Evolutionary conservation across 2,329 filamentous ascomycete species (phyloP).

Genomic region (Sphaerulina populicola): DNA sequence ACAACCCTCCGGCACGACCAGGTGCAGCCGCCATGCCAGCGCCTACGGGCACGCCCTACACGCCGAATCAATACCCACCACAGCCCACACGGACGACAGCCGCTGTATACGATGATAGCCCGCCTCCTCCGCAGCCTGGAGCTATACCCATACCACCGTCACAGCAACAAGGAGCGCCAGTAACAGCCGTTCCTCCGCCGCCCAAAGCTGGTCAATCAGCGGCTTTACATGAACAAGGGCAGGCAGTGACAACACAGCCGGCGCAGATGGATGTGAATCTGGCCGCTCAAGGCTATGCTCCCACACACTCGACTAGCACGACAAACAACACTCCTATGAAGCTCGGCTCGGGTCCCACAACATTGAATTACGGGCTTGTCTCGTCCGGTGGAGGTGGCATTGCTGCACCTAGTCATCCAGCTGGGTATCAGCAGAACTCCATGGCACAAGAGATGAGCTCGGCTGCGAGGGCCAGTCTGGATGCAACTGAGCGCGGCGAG

Average conservation of each 20-base stretch:
- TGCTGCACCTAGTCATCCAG: constrained; percentile 34
- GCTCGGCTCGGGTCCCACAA: constrained; percentile 31
- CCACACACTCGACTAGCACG: constrained; percentile 34
- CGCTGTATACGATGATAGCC: constrained; percentile 28
- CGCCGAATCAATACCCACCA: constrained; percentile 22
- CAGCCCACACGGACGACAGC: constrained; percentile 23
- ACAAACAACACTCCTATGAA: constrained; percentile 10
- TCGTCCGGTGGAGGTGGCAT: constrained; percentile 19
- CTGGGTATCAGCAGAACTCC: constrained; percentile 43
- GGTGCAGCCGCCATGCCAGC: constrained; percentile 27
- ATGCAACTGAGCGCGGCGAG: constrained; percentile 22
- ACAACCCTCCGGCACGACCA: constrained; percentile 29
- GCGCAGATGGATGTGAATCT: constrained; percentile 38
- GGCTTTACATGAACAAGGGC: constrained; percentile 10
- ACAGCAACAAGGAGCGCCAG: constrained; percentile 24
- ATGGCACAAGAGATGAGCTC: constrained; percentile 37
- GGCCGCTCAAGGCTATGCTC: constrained; percentile 33
- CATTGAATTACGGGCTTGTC: constrained; percentile 34
- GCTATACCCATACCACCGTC: constrained; percentile 32
- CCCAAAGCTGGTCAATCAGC: constrained; percentile 34
- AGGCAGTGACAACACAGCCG: constrained; percentile 27
- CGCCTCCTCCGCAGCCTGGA: constrained; percentile 38
- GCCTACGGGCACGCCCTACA: constrained; percentile 29
- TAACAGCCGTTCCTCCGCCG: constrained; percentile 33
- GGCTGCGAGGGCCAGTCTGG: constrained; percentile 31